Base-by-base conservation (phyloP, 768 basidiomycete genomes). In the Boletus vermiculosoides region DNA sequence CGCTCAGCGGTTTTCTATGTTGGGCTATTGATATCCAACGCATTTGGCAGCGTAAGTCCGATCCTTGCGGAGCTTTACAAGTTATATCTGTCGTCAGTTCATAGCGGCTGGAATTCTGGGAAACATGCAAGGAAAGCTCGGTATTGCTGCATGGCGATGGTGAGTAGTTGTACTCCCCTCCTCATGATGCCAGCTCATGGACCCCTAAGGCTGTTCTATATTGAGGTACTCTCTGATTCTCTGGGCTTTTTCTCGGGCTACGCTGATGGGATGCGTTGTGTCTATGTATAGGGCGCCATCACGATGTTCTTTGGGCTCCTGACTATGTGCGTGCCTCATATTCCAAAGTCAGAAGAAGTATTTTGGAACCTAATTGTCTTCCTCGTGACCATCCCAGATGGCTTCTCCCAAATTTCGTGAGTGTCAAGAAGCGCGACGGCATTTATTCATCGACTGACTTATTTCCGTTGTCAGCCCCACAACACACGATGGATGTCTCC, bases 21-120 rank as follows among this genome's bases (percentile, higher is more conserved):
- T 16, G 85, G 86, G 2, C 63, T 85, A 9, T 73, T 87, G 10
- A 78, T 86, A 41, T 84, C 85, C 5, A 85, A 86, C 64, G 86
- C 87, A 6, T 86, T 88, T 61, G 85, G 87, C 45, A 76, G 80
- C 45, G 85, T 86, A 54, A 64, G 82, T 65, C 15, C n/a, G 5
- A 15, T 48, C 25, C 49, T 23, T 23, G 18, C 3, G 16, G 5
- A 15, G 31, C 7, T 20, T 42, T 8, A 30, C 16, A 25, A 20
- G 1, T 33, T 33, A 45, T 45, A 31, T 25, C 10, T 13, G 12
- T 28, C 25, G 20, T 20, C 57, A 87, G 83, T 67, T 89, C 8
- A 81, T 90, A 64, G 90, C 87, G 16, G 88, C 88, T n/a, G 88
- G 86, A 12, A 86, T 90, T 52, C 76, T 92, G 16, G 73, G 77